Conservation (phyloP, 352 stramenopile genomes). For the Globisporangium middletonii region DNA sequence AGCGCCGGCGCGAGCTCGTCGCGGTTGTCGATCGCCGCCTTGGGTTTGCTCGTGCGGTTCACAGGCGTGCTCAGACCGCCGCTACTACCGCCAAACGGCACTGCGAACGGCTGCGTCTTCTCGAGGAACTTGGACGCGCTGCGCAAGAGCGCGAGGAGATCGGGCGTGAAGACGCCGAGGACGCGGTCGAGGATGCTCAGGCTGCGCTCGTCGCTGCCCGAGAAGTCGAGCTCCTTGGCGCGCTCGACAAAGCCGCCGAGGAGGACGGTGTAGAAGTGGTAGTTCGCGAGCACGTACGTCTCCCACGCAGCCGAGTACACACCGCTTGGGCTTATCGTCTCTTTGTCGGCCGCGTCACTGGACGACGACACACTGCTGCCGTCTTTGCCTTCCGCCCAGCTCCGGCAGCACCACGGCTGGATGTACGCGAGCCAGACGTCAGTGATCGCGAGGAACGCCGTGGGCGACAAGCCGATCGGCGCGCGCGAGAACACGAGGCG, state of each 20-base stretch:
- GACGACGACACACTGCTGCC: neutral
- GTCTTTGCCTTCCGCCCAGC: conserved; percentile 40
- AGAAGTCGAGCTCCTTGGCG: conserved; percentile 82
- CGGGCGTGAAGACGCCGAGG: conserved; percentile 58
- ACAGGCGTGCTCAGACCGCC: conserved; percentile 8
- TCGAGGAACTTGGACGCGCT: conserved; percentile 55
- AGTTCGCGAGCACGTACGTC: conserved; percentile 82
- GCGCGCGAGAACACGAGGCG: conserved; percentile 77
- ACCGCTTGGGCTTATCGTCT: neutral
- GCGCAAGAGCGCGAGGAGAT: conserved; percentile 60
- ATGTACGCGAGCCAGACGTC: conserved; percentile 87
- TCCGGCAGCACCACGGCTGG: conserved; percentile 74
- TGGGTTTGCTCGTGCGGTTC: conserved; percentile 8
- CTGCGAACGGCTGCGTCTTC: conserved; percentile 62
- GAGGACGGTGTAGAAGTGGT: conserved; percentile 84
- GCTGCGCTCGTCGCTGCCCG: conserved; percentile 48
- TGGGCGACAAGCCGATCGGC: conserved; percentile 68
- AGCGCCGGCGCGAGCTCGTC: conserved; percentile 55
- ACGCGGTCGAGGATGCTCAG: conserved; percentile 64
- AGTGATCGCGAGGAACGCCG: conserved; percentile 73
- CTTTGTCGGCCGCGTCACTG: neutral
- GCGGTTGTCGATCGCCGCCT: conserved; percentile 12
- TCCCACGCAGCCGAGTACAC: conserved; percentile 63
- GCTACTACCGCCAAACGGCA: conserved; percentile 25
- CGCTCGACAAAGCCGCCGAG: conserved; percentile 75